Conservation (phyloP, 306 rosid species). For the Malus sylvestris region DNA sequence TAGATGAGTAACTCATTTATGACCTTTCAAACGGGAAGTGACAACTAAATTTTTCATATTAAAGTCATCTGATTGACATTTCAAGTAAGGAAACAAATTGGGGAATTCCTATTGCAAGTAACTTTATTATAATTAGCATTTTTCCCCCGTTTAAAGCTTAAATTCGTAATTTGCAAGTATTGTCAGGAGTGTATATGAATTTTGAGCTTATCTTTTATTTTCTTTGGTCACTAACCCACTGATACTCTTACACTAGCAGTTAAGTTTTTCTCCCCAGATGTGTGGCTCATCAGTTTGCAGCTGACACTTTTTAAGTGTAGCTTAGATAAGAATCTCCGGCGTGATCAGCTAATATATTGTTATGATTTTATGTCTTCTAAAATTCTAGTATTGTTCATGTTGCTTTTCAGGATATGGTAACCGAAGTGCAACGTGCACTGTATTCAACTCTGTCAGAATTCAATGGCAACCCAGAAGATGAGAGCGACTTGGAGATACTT, state of each 20-base stretch:
- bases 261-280: neutral
- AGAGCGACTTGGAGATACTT: slow-evolving; percentile 56
- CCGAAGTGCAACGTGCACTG: slow-evolving; percentile 56
- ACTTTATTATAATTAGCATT: neutral
- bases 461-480: slow-evolving; percentile 29
- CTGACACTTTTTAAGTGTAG: neutral
- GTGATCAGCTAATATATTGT: neutral
- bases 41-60: neutral
- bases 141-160: neutral
- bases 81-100: too few relatives aligned
- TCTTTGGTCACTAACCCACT: neutral
- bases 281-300: neutral
- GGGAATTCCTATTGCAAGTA: neutral
- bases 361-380: neutral
- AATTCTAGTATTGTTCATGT: neutral
- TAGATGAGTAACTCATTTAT: neutral
- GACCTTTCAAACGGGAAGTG: neutral
- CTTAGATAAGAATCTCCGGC: neutral
- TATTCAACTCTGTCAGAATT: slow-evolving; percentile 27
- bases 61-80: neutral
- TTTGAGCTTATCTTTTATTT: neutral
- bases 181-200: neutral
- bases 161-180: neutral
- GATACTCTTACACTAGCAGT: neutral
- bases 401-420: slow-evolving; percentile 49